Conservation (phyloP, 202 grass and related monocot genomes). For the Digitaria exilis region DNA sequence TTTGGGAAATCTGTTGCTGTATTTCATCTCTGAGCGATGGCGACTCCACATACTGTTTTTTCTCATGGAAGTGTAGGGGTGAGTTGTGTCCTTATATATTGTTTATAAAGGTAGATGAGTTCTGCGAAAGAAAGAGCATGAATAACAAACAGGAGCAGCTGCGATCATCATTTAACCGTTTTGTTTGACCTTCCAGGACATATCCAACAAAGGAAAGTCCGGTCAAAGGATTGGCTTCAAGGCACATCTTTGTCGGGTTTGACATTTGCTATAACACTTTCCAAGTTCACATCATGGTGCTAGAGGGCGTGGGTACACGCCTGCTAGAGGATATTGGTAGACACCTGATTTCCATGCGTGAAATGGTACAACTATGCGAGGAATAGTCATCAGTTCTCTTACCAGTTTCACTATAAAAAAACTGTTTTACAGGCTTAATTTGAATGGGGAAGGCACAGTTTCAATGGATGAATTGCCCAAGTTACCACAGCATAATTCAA, state of each 20-base stretch:
- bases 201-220: neutral
- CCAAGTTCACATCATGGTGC: neutral
- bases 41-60: slow-evolving; percentile 5
- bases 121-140: slow-evolving; percentile 14
- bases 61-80: neutral
- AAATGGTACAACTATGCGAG: neutral
- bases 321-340: no score
- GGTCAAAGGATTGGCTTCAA: slow-evolving; percentile 22
- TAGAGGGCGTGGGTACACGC: neutral
- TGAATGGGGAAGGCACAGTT: neutral
- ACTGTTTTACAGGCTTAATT: neutral
- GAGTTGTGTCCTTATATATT: neutral
- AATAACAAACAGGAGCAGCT: neutral
- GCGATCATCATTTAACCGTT: neutral
- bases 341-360: slow-evolving; percentile 29
- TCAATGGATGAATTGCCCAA: neutral
- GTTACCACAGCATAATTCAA: neutral
- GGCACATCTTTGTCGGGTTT: neutral
- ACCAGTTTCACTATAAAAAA: neutral
- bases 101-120: neutral
- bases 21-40: neutral
- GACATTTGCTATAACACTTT: neutral
- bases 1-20: neutral
- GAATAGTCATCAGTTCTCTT: neutral
- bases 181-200: neutral